Conservation (phyloP, 192 early-diverging fungal species). For the Gigaspora rosea region DNA sequence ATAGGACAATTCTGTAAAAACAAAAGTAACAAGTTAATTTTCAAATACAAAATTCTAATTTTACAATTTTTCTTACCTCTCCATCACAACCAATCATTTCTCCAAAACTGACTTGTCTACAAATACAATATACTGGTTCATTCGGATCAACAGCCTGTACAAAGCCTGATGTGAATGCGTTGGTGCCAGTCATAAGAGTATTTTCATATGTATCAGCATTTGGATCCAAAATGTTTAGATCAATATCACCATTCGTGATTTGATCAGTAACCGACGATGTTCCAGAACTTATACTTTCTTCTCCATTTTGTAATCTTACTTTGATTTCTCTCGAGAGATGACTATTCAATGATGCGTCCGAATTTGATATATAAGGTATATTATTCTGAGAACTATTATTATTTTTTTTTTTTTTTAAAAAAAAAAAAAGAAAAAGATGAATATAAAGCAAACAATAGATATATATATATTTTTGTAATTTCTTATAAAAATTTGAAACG, state of each 20-base stretch:
- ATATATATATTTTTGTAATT: neutral
- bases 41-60: neutral
- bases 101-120: conserved; percentile 31
- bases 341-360: neutral
- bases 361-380: neutral
- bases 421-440: neutral
- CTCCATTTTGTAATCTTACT: neutral
- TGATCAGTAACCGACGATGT: neutral
- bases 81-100: conserved; percentile 34
- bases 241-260: neutral
- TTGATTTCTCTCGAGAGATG: conserved; percentile 1
- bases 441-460: neutral
- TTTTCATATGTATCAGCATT: neutral
- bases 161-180: neutral
- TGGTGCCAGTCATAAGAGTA: neutral
- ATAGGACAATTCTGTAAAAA: conserved; percentile 22
- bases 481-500: neutral
- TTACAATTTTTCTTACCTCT: conserved; percentile 6
- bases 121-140: conserved; percentile 28
- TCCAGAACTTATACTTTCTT: neutral
- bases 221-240: neutral
- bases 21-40: neutral
- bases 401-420: neutral
- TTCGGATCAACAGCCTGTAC: conserved; percentile 12
- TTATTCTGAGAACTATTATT: conserved; percentile 2